Evolutionary conservation across 106 monocot species (phyloP).

Genomic region (Gastrodia elata): DNA sequence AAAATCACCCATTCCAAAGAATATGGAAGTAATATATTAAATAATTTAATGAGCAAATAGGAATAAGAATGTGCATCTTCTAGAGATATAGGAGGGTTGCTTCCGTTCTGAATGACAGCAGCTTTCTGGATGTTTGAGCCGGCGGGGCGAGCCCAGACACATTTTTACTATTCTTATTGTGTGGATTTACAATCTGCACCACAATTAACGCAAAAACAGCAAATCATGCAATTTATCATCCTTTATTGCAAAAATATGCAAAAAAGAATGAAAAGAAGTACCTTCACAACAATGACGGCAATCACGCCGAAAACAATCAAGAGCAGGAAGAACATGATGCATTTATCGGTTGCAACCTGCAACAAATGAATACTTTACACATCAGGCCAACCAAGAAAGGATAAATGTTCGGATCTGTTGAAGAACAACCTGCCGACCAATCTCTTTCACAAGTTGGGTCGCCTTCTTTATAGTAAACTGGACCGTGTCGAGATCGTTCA

Average conservation of each 20-base stretch:
- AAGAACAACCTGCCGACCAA: slow-evolving; percentile 46
- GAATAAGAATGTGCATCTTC: background rate
- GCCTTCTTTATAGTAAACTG: slow-evolving; percentile 80
- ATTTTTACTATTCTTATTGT: slow-evolving; percentile 45
- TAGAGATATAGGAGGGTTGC: background rate
- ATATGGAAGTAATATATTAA: background rate
- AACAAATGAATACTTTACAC: background rate
- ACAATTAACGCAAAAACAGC: background rate
- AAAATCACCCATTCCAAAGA: background rate
- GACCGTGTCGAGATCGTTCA: slow-evolving; percentile 62
- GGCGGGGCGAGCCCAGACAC: slow-evolving; percentile 58
- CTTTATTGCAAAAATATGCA: background rate
- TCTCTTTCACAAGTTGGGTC: slow-evolving; percentile 58
- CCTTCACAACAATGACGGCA: slow-evolving; percentile 65
- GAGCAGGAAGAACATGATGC: slow-evolving; percentile 57
- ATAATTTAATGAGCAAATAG: background rate
- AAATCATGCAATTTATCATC: background rate
- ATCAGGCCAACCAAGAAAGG: background rate
- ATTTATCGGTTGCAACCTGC: slow-evolving; percentile 62
- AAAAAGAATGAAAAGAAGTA: slow-evolving; percentile 8
- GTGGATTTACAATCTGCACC: slow-evolving; percentile 37
- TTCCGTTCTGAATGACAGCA: background rate
- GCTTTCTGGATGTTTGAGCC: slow-evolving; percentile 9
- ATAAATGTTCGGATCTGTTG: background rate
- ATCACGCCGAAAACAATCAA: slow-evolving; percentile 57